Percentiles rank a stretch among this genome's conserved stretches.
Conservation (phyloP, 2,329 filamentous ascomycete genomes). For the Hypoxylon sp. region DNA sequence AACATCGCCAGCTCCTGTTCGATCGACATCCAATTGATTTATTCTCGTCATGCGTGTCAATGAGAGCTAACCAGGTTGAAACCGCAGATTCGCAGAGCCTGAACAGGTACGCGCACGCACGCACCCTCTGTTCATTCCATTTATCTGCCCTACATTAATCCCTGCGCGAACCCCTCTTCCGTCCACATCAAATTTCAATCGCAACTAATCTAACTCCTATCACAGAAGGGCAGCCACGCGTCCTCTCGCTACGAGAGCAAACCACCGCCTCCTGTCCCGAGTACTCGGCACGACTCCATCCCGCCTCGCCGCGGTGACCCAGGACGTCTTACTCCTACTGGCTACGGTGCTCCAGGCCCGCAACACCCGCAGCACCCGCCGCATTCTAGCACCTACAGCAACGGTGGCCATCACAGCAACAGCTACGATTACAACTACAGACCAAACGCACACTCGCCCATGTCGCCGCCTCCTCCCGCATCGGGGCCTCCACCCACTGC, state of each 20-base stretch:
- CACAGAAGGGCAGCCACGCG: constrained; percentile 49
- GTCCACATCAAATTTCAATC: constrained; percentile 31
- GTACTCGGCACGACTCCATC: constrained; percentile 53
- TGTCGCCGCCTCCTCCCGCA: constrained; percentile 67
- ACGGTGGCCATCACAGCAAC: constrained; percentile 26
- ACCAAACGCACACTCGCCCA: constrained; percentile 53
- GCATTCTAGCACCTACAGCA: constrained; percentile 11
- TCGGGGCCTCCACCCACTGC: constrained; percentile 59
- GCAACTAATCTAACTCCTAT: constrained; percentile 54
- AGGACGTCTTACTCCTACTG: constrained; percentile 45
- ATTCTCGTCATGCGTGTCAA: constrained; percentile 26
- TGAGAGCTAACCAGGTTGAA: constrained; percentile 31
- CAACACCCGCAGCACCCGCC: constrained; percentile 37
- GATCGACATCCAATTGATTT: constrained; percentile 29
- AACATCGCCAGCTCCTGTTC: constrained; percentile 14
- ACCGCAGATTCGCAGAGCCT: constrained; percentile 66
- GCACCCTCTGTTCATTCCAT: constrained; percentile 26
- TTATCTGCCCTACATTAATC: constrained; percentile 25
- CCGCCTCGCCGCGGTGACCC: constrained; percentile 47
- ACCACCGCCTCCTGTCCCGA: constrained; percentile 62
- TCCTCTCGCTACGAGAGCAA: constrained; percentile 64
- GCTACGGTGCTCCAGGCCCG: constrained; percentile 24
- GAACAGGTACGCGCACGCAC: constrained; percentile 59
- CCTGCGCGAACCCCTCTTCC: constrained; percentile 33
- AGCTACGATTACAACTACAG: constrained; percentile 33